Conservation (phyloP, 371 early-diverging fungal species). For the Mucor ambiguus region DNA sequence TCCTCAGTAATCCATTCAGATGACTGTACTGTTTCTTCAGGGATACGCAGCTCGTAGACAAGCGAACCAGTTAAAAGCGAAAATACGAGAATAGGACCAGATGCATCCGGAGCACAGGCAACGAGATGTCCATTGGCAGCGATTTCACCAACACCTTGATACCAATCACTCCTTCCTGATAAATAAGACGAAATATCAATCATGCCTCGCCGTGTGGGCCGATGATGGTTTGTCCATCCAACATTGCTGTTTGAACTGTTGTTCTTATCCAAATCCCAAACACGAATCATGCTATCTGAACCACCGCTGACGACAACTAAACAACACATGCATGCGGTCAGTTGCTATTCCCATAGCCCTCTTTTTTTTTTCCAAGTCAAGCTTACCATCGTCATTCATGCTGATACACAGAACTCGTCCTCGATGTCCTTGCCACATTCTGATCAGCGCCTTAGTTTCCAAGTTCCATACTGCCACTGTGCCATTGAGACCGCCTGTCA, state of each 20-base stretch:
- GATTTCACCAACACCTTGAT: slow-evolving; percentile 58
- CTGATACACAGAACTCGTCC: slow-evolving; percentile 59
- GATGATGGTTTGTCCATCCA: slow-evolving; percentile 1
- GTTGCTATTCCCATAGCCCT: background rate
- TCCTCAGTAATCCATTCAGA: slow-evolving; percentile 29
- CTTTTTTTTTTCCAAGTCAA: background rate
- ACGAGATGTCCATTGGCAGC: slow-evolving; percentile 54
- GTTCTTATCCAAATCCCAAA: slow-evolving; percentile 51
- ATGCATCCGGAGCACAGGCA: slow-evolving; percentile 58
- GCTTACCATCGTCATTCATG: slow-evolving; percentile 54
- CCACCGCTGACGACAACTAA: slow-evolving; percentile 60
- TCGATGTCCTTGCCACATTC: slow-evolving; percentile 55
- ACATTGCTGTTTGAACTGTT: background rate
- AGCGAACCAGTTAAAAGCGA: slow-evolving; percentile 58
- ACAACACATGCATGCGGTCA: background rate
- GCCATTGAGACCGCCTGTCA: slow-evolving; percentile 60
- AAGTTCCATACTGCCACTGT: slow-evolving; percentile 58
- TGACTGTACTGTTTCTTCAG: background rate
- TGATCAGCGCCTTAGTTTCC: slow-evolving; percentile 26
- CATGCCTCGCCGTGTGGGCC: slow-evolving; percentile 36
- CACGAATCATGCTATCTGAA: slow-evolving; percentile 56
- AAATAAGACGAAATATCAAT: slow-evolving; percentile 47
- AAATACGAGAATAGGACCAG: slow-evolving; percentile 57
- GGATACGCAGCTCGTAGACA: slow-evolving; percentile 46
- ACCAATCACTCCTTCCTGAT: slow-evolving; percentile 53